Evolutionary conservation across 108 stramenopile species (phyloP), one percentile per base, ranked within the genome.

Genomic region (Chaetoceros tenuissimus): DNA sequence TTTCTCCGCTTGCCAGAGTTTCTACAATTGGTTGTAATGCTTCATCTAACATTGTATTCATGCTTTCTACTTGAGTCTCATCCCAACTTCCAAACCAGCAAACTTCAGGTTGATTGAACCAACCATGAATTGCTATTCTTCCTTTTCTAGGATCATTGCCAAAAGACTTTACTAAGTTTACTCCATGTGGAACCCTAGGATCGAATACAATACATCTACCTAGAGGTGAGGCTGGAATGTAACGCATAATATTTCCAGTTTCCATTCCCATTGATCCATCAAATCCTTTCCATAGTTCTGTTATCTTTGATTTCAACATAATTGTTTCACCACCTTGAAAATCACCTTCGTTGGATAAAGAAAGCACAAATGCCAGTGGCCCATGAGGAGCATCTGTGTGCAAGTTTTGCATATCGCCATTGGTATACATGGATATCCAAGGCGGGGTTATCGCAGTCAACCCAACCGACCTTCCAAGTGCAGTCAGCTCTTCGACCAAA

Each of bases 261-360:
- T 67, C 68, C 20, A 49, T 47, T 24, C 64, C 69, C 3, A 48
- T 28, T 10, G 30, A 23, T 16, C 46, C 46, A 13, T 75, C 69
- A 30, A 61, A 70, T 28, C 46, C 60, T 25, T 57, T 60, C 74
- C 74, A 75, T 25, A 53, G 62, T 3, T 75, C 69, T 22, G 70
- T 34, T 24, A 75, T 57, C 3, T 40, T 49, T 45, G 58, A 65
- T 29, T 55, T 24, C 2, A 75, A 18, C 47, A 75, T 47, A 46
- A 75, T 62, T 7, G 74, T 75, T 61, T 75, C 74, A 24, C 74
- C 74, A 43, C 74, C 74, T 26, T 49, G 18, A 47, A 75, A 75
- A 1, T 66, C 60, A 24, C 1, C 29, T 21, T 24, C 65, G 46
- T 59, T 34, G 8, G 58, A 59, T 16, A 75, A 22, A 0, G 53